Evolutionary conservation across 2,329 filamentous ascomycete genomes (phyloP).

Genomic region (Scedosporium minutisporum): DNA sequence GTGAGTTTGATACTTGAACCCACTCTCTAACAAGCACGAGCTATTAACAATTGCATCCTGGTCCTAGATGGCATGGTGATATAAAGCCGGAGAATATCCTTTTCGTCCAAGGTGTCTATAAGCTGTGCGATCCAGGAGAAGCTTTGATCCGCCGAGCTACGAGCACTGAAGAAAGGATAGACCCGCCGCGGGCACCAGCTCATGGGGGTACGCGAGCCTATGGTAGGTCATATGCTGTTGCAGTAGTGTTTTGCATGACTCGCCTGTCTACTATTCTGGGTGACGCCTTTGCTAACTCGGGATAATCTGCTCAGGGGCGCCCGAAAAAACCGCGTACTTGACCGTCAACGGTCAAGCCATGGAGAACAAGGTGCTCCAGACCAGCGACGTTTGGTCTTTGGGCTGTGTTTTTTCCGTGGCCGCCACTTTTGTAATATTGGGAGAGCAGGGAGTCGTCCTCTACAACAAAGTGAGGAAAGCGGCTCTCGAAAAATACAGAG

Average conservation of each 20-base stretch:
- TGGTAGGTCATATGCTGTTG: conserved; percentile 15
- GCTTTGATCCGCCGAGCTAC: conserved; percentile 10
- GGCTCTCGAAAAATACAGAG: neutral
- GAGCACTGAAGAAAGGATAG: too few relatives aligned
- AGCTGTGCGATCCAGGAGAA: conserved; percentile 28
- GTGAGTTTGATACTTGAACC: neutral
- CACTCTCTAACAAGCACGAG: neutral
- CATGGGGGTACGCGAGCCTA: conserved; percentile 24
- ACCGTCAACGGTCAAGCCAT: neutral
- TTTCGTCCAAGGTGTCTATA: conserved; percentile 20
- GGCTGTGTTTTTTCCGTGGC: conserved; percentile 27
- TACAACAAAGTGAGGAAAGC: neutral
- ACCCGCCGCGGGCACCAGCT: too few relatives aligned
- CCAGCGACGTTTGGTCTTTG: conserved; percentile 29
- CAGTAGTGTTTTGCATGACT: too few relatives aligned
- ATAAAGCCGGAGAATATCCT: conserved; percentile 26
- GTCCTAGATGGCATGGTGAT: conserved; percentile 24
- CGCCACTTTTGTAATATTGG: conserved; percentile 26
- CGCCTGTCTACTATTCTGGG: neutral
- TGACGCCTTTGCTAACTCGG: neutral
- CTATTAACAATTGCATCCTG: neutral
- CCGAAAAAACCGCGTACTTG: neutral
- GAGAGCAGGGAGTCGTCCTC: conserved; percentile 9
- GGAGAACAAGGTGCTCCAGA: conserved; percentile 14
- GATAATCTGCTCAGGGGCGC: neutral